Conservation (phyloP, 75 land plant genomes). For the Picea sitchensis region DNA sequence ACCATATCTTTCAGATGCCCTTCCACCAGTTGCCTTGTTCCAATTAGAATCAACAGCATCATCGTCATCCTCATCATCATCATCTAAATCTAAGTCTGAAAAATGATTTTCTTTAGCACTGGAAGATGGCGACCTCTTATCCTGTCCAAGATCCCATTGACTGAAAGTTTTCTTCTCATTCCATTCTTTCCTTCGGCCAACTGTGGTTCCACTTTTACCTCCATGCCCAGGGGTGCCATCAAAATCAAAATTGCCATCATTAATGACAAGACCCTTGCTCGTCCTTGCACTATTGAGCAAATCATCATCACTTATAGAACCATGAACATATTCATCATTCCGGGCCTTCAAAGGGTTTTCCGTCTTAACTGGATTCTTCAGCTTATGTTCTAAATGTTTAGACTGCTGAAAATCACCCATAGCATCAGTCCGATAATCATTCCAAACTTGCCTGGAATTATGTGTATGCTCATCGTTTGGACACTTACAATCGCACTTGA, state of each 20-base stretch:
- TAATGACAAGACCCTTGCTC: neutral
- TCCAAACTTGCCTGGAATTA: neutral
- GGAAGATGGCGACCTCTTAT: neutral
- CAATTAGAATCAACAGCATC: neutral
- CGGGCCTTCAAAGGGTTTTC: neutral
- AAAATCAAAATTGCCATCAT: conserved; percentile 2
- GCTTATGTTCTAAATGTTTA: no score
- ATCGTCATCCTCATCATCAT: neutral
- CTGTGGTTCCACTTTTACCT: neutral
- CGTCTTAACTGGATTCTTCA: no score
- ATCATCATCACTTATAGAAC: neutral
- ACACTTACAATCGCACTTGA: conserved; percentile 21
- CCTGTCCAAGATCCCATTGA: neutral
- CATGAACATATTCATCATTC: neutral
- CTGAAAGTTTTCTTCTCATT: neutral
- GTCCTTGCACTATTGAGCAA: neutral
- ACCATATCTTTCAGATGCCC: neutral
- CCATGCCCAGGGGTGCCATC: conserved; percentile 3
- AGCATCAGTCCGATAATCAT: neutral
- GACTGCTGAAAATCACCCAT: neutral
- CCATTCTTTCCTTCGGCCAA: neutral
- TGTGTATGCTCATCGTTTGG: conserved; percentile 10
- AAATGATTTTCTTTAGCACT: neutral
- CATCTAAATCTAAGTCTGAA: neutral
- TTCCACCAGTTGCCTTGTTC: neutral